These are phyloP conservation scores for Moniliella sp. DNA, from an alignment of 1,284 basidiomycete genomes.

Conservation along the genomic window DNA sequence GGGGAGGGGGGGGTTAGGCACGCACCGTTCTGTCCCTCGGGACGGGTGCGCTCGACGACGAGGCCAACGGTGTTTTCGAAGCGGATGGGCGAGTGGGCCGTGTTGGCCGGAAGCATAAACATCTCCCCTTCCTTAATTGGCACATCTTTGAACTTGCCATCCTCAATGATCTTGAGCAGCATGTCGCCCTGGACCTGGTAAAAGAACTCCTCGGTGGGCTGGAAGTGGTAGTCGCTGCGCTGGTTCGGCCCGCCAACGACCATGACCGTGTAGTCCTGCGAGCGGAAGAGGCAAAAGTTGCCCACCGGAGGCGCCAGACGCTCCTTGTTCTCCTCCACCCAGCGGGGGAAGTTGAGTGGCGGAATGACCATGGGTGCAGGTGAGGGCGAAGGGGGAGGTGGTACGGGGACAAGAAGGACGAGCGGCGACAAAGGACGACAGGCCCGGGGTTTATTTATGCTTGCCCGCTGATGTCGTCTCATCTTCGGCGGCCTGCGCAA, in stretches of 20 bases:
- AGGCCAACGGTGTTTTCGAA: constrained; percentile 75
- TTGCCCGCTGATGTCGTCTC: too few species aligned
- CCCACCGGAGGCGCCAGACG: constrained; percentile 31
- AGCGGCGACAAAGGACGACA: too few species aligned
- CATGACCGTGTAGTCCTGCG: constrained; percentile 28
- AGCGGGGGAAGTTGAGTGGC: constrained; percentile 32
- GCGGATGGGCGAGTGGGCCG: constrained; percentile 78
- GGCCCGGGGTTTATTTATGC: too few species aligned
- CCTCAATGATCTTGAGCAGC: constrained; percentile 66
- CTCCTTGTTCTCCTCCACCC: constrained; percentile 29
- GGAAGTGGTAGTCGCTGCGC: constrained; percentile 26
- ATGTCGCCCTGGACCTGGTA: constrained; percentile 41
- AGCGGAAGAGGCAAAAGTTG: constrained; percentile 27
- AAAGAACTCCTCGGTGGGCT: constrained; percentile 30
- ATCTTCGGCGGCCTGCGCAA: too few species aligned
- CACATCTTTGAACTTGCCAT: constrained; percentile 65
- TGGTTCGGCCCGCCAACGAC: constrained; percentile 29
- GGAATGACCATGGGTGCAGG: constrained; percentile 11
- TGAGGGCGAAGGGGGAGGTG: too few species aligned
- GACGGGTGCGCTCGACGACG: constrained; percentile 77
- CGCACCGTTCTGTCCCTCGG: constrained; percentile 32
- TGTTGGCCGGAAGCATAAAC: constrained; percentile 79
- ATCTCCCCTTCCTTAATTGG: constrained; percentile 80
- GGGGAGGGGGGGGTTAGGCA: too few species aligned
- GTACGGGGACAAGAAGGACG: too few species aligned